Conservation (phyloP, 345 rosid species). For the Corchorus olitorius region DNA sequence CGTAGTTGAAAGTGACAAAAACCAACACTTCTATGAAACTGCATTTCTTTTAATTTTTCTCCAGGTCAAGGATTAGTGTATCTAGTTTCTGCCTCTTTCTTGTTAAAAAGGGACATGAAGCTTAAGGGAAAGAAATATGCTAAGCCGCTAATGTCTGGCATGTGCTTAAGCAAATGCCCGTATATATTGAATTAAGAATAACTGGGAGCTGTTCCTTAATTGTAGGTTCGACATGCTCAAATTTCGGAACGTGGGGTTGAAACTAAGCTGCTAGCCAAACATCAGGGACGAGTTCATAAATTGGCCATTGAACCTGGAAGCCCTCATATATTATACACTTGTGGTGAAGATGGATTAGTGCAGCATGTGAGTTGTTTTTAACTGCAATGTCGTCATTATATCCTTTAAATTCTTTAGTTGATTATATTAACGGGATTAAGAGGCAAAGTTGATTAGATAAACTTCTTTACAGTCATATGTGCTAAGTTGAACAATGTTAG, state of each 20-base stretch:
- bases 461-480: background rate
- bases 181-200: background rate
- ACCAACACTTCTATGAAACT: background rate
- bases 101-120: background rate
- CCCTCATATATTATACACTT: slow-evolving; percentile 74
- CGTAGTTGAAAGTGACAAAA: background rate
- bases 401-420: slow-evolving; percentile 16
- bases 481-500: background rate
- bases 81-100: background rate
- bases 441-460: background rate
- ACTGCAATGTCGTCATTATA: background rate
- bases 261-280: slow-evolving; percentile 58
- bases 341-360: slow-evolving; percentile 94
- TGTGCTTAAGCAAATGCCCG: background rate
- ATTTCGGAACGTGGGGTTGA: slow-evolving; percentile 70
- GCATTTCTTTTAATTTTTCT: background rate
- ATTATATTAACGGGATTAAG: background rate
- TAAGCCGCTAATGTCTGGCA: background rate
- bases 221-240: slow-evolving; percentile 77
- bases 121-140: background rate
- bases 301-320: slow-evolving; percentile 92
- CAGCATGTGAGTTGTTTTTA: slow-evolving; percentile 67
- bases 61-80: background rate
- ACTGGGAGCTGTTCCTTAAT: background rate
- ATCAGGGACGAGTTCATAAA: slow-evolving; percentile 72